Percentiles rank a stretch among this genome's conserved stretches.
Conservation (phyloP, 2,329 filamentous ascomycete species). For the Calonectria crousiana region DNA sequence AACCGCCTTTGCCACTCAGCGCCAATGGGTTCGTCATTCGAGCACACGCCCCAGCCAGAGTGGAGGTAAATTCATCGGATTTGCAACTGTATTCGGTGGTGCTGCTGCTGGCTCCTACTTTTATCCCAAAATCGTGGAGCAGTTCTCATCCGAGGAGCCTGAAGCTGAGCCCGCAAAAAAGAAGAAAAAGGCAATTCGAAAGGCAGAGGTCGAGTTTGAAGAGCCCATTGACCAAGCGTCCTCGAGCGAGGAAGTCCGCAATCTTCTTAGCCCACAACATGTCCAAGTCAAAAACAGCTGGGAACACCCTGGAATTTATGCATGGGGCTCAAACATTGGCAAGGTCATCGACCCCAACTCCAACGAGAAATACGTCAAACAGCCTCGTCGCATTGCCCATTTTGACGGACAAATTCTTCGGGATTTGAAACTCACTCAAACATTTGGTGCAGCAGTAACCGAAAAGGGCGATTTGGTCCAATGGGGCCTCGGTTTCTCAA, state of each 20-base stretch:
- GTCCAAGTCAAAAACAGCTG: constrained; percentile 87
- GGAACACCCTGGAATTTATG: constrained; percentile 88
- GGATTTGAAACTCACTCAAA: constrained; percentile 86
- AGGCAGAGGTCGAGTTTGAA: constrained; percentile 76
- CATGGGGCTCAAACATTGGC: constrained; percentile 91
- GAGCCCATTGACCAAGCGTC: constrained; percentile 67
- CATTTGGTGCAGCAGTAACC: constrained; percentile 87
- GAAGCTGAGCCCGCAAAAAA: constrained; percentile 28
- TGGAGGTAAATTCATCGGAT: constrained; percentile 46
- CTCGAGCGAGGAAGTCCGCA: constrained; percentile 79
- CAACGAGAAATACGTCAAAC: constrained; percentile 82
- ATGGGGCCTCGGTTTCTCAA: constrained; percentile 86
- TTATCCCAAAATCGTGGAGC: constrained; percentile 51
- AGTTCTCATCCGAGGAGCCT: constrained; percentile 32
- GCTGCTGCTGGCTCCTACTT: constrained; percentile 54
- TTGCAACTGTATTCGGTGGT: constrained; percentile 52
- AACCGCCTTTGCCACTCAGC: constrained; percentile 35
- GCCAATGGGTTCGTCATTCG: constrained; percentile 48
- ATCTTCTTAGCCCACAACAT: constrained; percentile 86
- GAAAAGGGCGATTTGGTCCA: constrained; percentile 91
- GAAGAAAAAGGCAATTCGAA: constrained; percentile 33
- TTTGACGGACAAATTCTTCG: constrained; percentile 88
- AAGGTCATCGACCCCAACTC: constrained; percentile 88
- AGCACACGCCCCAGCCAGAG: constrained; percentile 40
- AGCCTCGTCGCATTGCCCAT: constrained; percentile 80